A percentile compares a stretch with the other conserved stretches of the same genome.
These are phyloP conservation scores for Tephrocybe sp. DNA, from an alignment of 768 basidiomycete genomes.

Conservation along the genomic window DNA sequence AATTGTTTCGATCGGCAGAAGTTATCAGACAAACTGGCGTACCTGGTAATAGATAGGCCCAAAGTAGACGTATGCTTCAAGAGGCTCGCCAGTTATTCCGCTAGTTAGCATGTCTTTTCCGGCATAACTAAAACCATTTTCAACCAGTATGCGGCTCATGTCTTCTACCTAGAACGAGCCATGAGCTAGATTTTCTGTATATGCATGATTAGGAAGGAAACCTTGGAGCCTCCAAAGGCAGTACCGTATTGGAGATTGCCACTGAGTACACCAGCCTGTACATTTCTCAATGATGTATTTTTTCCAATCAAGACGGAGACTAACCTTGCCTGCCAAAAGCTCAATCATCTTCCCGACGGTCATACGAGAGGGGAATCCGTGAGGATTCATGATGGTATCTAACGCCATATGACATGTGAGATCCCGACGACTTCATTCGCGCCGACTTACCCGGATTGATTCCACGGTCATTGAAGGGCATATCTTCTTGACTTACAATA, in stretches of 20 bases:
- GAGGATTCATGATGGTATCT: slow-evolving; percentile 99
- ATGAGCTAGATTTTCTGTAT: slow-evolving; percentile 4
- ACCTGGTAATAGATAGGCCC: slow-evolving; percentile 99
- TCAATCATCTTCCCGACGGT: slow-evolving; percentile 99
- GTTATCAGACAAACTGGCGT: slow-evolving; percentile 18
- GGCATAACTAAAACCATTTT: slow-evolving; percentile 93
- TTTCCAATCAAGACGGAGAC: slow-evolving; percentile 1
- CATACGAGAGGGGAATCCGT: slow-evolving; percentile 99
- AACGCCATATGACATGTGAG: slow-evolving; percentile 15
- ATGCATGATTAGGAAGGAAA: slow-evolving; percentile 23
- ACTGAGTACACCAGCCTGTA: slow-evolving; percentile 83
- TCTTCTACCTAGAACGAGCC: slow-evolving; percentile 74
- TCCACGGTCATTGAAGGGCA: slow-evolving; percentile 99
- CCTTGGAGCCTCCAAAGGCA: slow-evolving; percentile 98
- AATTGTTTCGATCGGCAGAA: slow-evolving; percentile 6
- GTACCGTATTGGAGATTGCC: slow-evolving; percentile 94
- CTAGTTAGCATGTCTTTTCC: slow-evolving; percentile 99
- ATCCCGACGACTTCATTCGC: slow-evolving; percentile 8
- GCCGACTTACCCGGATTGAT: slow-evolving; percentile 75
- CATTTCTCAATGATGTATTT: neutral
- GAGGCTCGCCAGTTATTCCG: slow-evolving; percentile 94
- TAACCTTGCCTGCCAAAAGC: slow-evolving; percentile 89
- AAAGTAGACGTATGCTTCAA: slow-evolving; percentile 98
- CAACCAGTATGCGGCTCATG: slow-evolving; percentile 95
- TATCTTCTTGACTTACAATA: slow-evolving; percentile 98